These are phyloP conservation scores for Bacidia gigantensis DNA, from an alignment of 495 filamentous ascomycete species.

Conservation along the genomic window DNA sequence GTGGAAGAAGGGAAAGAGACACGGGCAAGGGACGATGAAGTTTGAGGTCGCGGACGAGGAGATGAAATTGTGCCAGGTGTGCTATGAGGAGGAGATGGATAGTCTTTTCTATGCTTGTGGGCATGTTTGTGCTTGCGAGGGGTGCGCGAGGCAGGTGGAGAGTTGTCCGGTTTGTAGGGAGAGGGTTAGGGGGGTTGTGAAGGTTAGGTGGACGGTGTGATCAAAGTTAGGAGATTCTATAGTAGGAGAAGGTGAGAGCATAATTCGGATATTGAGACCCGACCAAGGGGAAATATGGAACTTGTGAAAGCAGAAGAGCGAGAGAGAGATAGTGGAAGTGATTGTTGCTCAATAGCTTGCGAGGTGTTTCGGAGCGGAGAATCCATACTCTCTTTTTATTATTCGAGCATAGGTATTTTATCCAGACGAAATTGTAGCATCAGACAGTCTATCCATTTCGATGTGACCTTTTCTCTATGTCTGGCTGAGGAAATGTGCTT, in stretches of 20 bases:
- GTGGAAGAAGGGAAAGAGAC: conserved; percentile 47
- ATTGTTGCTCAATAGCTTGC: background rate
- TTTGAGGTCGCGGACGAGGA: conserved; percentile 52
- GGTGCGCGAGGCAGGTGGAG: conserved; percentile 48
- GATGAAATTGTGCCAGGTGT: conserved; percentile 48
- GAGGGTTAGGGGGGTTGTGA: conserved; percentile 42
- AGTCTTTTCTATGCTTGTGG: conserved; percentile 53
- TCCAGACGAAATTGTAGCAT: too few species aligned
- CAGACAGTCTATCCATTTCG: too few species aligned
- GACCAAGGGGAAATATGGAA: too few species aligned
- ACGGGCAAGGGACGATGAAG: conserved; percentile 49
- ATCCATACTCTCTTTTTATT: background rate
- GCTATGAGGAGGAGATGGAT: conserved; percentile 48
- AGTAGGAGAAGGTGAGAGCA: background rate
- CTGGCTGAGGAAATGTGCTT: too few species aligned
- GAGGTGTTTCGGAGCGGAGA: background rate
- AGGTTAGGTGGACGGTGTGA: conserved; percentile 37
- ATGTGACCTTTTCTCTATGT: too few species aligned
- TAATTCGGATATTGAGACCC: background rate
- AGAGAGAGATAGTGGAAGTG: background rate
- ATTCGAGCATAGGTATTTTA: background rate
- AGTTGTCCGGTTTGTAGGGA: conserved; percentile 52
- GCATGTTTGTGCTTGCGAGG: conserved; percentile 49
- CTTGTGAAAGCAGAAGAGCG: background rate
- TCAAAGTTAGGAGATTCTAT: too few species aligned